Conservation (phyloP, 2,329 filamentous ascomycete species). For the Knufia fluminis region DNA sequence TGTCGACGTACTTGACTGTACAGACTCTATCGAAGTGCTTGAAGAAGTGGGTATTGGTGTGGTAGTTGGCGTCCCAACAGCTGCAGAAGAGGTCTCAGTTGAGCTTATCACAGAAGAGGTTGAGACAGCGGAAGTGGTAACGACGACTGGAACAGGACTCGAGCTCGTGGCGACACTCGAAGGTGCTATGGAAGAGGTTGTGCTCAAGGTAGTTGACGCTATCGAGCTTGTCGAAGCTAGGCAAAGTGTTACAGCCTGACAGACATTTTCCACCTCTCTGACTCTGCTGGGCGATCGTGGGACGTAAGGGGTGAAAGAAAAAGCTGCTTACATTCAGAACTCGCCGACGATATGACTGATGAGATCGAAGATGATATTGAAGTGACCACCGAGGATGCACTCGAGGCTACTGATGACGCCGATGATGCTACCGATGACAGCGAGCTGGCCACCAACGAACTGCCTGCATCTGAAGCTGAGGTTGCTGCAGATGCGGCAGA, state of each 20-base stretch:
- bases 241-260: conserved; percentile 5
- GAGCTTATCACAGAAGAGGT: conserved; percentile 3
- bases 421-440: conserved; percentile 2
- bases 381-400: conserved; percentile 24
- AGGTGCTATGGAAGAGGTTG: conserved; percentile 7
- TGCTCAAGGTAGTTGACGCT: conserved; percentile 2
- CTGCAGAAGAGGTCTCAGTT: conserved; percentile 5
- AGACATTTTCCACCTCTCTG: not conserved
- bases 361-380: conserved; percentile 1
- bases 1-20: conserved; percentile 4
- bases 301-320: not conserved
- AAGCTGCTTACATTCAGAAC: conserved; percentile 2
- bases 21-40: conserved; percentile 9
- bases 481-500: not conserved
- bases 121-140: conserved; percentile 8
- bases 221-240: conserved; percentile 7
- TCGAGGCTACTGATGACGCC: conserved; percentile 4
- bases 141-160: not conserved
- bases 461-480: not conserved
- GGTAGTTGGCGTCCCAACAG: conserved; percentile 10
- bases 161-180: not conserved
- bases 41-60: conserved; percentile 1
- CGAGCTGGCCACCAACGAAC: conserved; percentile 1
- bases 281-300: not conserved
- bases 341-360: not conserved